A percentile compares a stretch with the other conserved stretches of the same genome.
These are phyloP conservation scores for Aspergillus ustus DNA, from an alignment of 2,329 filamentous ascomycete species.

Conservation along the genomic window DNA sequence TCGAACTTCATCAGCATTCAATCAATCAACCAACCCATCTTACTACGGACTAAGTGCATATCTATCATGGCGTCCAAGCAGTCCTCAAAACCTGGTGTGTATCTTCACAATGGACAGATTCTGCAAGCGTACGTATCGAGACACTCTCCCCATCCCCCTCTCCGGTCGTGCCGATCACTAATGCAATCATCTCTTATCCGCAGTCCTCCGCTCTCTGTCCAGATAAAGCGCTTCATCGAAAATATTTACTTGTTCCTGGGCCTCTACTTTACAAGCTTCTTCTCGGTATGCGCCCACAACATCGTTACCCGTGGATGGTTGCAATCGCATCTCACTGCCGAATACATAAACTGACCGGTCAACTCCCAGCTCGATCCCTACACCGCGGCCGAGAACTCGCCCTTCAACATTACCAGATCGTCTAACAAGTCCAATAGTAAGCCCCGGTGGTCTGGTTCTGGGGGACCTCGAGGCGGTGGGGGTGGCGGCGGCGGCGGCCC, in stretches of 20 bases:
- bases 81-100: constrained; percentile 35
- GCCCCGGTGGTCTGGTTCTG: constrained; percentile 30
- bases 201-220: constrained; percentile 52
- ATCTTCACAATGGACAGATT: constrained; percentile 47
- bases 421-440: constrained; percentile 30
- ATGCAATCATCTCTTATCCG: constrained; percentile 8
- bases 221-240: constrained; percentile 46
- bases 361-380: constrained; percentile 50
- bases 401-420: constrained; percentile 49
- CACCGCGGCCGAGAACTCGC: constrained; percentile 49
- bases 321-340: background rate
- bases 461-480: constrained; percentile 28
- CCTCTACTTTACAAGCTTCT: constrained; percentile 54
- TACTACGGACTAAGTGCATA: background rate
- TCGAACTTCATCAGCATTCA: constrained; percentile 1
- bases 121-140: constrained; percentile 37
- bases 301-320: background rate
- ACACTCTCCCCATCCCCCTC: background rate
- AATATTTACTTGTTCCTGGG: constrained; percentile 53
- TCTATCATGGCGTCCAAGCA: constrained; percentile 39
- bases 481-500: constrained; percentile 34
- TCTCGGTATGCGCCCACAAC: constrained; percentile 45
- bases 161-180: constrained; percentile 4
- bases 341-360: constrained; percentile 20
- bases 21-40: constrained; percentile 11